Conservation (phyloP, 2,329 filamentous ascomycete species). For the Colletotrichum gigasporum region DNA sequence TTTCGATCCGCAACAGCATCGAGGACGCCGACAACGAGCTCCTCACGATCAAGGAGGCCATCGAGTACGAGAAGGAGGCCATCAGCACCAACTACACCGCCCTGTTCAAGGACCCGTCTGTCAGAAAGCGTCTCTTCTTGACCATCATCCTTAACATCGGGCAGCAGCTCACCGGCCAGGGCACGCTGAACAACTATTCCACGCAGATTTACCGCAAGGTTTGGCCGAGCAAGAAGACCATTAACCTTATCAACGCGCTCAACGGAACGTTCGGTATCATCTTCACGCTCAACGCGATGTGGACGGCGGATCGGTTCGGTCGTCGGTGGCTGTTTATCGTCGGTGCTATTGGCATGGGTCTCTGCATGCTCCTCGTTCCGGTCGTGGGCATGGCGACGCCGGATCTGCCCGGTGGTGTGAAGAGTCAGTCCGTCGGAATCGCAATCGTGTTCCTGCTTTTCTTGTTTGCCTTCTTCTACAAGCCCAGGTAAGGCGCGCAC, state of each 20-base stretch:
- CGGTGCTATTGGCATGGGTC: slow-evolving; percentile 70
- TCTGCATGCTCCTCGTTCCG: slow-evolving; percentile 69
- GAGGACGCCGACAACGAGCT: slow-evolving; percentile 74
- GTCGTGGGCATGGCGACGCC: slow-evolving; percentile 56
- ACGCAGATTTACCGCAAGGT: slow-evolving; percentile 76
- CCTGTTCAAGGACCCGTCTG: slow-evolving; percentile 74
- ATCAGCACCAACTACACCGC: slow-evolving; percentile 69
- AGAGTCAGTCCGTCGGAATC: slow-evolving; percentile 68
- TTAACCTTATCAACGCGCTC: slow-evolving; percentile 73
- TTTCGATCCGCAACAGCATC: slow-evolving; percentile 69
- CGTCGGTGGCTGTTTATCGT: slow-evolving; percentile 72
- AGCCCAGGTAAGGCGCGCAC: slow-evolving; percentile 66
- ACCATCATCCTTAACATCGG: slow-evolving; percentile 74
- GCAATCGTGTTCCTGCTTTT: slow-evolving; percentile 74
- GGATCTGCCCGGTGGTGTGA: slow-evolving; percentile 57
- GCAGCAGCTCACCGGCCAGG: slow-evolving; percentile 61
- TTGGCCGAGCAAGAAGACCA: slow-evolving; percentile 64
- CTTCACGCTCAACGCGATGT: slow-evolving; percentile 74
- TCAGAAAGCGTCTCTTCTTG: slow-evolving; percentile 72
- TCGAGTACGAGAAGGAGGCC: slow-evolving; percentile 77
- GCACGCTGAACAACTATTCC: slow-evolving; percentile 45
- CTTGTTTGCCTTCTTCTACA: slow-evolving; percentile 73
- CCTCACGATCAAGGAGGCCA: slow-evolving; percentile 69
- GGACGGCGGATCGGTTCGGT: slow-evolving; percentile 74
- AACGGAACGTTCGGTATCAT: slow-evolving; percentile 75